Evolutionary conservation across 2,329 filamentous ascomycete species (phyloP).

Genomic region (Neopestalotiopsis rosae): DNA sequence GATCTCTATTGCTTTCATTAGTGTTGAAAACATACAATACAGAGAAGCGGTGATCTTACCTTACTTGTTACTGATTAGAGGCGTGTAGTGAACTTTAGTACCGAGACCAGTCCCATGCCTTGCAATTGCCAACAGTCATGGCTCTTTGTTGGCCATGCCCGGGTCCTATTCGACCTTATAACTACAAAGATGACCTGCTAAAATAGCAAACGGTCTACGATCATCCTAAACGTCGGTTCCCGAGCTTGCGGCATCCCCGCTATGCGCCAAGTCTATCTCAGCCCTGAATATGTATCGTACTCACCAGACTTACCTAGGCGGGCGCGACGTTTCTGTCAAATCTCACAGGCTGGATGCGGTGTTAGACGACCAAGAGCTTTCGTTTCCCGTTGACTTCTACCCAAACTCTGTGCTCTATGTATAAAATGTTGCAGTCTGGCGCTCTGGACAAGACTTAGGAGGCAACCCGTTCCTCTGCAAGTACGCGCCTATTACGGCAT

Average conservation of each 20-base stretch:
- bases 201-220: neutral
- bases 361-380: neutral
- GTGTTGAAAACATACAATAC: neutral
- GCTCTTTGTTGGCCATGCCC: neutral
- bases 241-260: neutral
- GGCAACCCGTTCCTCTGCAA: neutral
- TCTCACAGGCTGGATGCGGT: neutral
- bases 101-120: neutral
- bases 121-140: neutral
- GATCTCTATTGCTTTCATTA: neutral
- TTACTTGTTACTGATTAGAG: neutral
- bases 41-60: neutral
- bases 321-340: neutral
- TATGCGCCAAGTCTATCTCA: neutral
- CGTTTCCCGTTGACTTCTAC: neutral
- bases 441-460: neutral
- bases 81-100: neutral
- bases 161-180: neutral
- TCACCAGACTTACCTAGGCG: neutral
- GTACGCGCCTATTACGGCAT: slow-evolving; percentile 1
- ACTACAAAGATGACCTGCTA: neutral
- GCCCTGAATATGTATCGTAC: neutral
- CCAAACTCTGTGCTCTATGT: neutral
- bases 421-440: neutral
- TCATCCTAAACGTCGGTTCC: neutral